Evolutionary conservation across 2,329 filamentous ascomycete genomes (phyloP).

Genomic region (Colletotrichum sp.): DNA sequence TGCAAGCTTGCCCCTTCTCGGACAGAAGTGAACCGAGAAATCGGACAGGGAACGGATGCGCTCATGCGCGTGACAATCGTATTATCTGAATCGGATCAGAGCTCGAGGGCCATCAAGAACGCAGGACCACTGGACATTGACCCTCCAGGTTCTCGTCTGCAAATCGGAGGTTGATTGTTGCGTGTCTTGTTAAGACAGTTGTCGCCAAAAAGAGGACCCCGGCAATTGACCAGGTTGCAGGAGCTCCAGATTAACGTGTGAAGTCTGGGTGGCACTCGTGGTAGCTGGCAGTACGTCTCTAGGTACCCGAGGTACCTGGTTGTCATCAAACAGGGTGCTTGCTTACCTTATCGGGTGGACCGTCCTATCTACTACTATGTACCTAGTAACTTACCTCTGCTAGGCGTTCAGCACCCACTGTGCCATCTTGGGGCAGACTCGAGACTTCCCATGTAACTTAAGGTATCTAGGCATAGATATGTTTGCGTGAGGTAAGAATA

Average conservation of each 20-base stretch:
- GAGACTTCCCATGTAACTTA: no score
- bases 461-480: neutral
- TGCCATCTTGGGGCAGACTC: no score
- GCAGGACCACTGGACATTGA: neutral
- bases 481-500: neutral
- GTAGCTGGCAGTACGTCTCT: neutral
- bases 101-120: neutral
- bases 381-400: no score
- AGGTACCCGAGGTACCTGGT: neutral
- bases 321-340: neutral
- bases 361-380: neutral
- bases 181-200: constrained; percentile 10
- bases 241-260: neutral
- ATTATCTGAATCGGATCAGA: neutral
- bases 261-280: neutral
- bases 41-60: neutral
- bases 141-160: neutral
- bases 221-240: constrained; percentile 21
- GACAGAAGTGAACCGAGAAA: neutral
- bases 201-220: constrained; percentile 5
- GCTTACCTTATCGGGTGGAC: neutral
- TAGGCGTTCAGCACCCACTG: no score
- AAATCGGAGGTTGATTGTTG: neutral
- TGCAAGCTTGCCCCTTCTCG: neutral
- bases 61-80: neutral